Evolutionary conservation across 768 basidiomycete species (phyloP).

Genomic region (Krasilnikovozyma curviuscula): DNA sequence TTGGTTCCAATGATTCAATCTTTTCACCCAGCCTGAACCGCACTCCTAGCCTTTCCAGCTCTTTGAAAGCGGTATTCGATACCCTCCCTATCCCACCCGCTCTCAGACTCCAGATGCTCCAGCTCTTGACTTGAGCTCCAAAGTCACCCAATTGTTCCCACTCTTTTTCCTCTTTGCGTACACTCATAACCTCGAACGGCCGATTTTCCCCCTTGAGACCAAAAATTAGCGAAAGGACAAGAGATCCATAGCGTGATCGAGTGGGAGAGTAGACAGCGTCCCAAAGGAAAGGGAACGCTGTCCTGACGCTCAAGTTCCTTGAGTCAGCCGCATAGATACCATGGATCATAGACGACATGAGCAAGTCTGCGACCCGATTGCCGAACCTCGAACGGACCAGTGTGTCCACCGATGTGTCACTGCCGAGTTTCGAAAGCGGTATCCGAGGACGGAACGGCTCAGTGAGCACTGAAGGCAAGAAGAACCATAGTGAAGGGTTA

Average conservation of each 20-base stretch:
- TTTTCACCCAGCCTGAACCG: conserved; percentile 33
- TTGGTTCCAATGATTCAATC: conserved; percentile 17
- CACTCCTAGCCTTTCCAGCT: conserved; percentile 44
- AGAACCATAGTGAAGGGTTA: conserved; percentile 22
- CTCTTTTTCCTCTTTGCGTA: conserved; percentile 14
- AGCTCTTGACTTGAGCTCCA: conserved; percentile 34
- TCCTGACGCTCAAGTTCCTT: conserved; percentile 46
- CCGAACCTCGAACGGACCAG: conserved; percentile 63
- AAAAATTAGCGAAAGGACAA: conserved; percentile 38
- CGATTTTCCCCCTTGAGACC: neutral
- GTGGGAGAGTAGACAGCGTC: too few relatives aligned
- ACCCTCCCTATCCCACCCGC: conserved; percentile 55
- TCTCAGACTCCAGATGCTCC: conserved; percentile 63
- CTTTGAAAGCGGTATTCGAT: conserved; percentile 41
- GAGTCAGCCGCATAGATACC: conserved; percentile 86
- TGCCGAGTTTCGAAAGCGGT: conserved; percentile 12
- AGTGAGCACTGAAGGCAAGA: conserved; percentile 38
- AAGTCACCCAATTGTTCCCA: conserved; percentile 38
- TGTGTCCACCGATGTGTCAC: conserved; percentile 63
- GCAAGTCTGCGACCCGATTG: conserved; percentile 43
- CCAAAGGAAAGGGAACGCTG: conserved; percentile 58
- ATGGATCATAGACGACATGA: conserved; percentile 67
- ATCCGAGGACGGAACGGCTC: conserved; percentile 36
- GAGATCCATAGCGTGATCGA: conserved; percentile 46
- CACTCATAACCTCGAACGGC: conserved; percentile 5